Conservation (phyloP, 2,329 filamentous ascomycete species). For the Aphanoascus verrucosus region DNA sequence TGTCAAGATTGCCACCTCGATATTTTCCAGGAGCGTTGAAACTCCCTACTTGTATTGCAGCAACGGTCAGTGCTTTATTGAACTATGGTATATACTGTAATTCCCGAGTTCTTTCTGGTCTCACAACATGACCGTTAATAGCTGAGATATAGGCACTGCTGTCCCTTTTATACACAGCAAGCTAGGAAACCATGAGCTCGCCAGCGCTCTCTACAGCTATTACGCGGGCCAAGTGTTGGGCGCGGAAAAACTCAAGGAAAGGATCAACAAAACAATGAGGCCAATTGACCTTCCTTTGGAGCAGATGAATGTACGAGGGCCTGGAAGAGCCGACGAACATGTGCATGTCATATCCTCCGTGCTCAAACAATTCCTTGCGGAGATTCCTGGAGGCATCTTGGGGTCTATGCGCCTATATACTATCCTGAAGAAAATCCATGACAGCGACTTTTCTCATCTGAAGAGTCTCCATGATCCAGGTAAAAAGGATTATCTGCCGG, state of each 20-base stretch:
- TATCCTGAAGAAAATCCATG: conserved; percentile 24
- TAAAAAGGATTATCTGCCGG: conserved; percentile 18
- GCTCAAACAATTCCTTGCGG: conserved; percentile 28
- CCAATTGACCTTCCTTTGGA: conserved; percentile 24
- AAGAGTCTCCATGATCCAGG: conserved; percentile 16
- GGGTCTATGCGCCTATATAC: conserved; percentile 29
- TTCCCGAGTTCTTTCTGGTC: not conserved
- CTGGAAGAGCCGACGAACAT: conserved; percentile 16
- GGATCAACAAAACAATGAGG: conserved; percentile 28
- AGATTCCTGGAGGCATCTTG: conserved; percentile 31
- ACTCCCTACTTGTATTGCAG: conserved; percentile 37
- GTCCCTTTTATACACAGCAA: conserved; percentile 28
- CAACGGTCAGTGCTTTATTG: conserved; percentile 30
- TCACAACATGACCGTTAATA: not conserved
- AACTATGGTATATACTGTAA: conserved; percentile 24
- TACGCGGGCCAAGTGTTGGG: conserved; percentile 32
- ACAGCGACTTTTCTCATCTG: conserved; percentile 17
- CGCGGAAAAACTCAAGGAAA: conserved; percentile 26
- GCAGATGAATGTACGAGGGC: conserved; percentile 1
- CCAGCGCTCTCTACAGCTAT: conserved; percentile 30
- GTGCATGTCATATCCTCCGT: conserved; percentile 28
- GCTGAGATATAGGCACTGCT: conserved; percentile 19
- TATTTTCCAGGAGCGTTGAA: conserved; percentile 31
- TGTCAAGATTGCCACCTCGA: conserved; percentile 27
- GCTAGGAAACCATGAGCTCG: conserved; percentile 26